Percentiles rank a stretch among this genome's conserved stretches.
Evolutionary conservation across 345 rosid species (phyloP).

Genomic region (Eucalyptus marginata): DNA sequence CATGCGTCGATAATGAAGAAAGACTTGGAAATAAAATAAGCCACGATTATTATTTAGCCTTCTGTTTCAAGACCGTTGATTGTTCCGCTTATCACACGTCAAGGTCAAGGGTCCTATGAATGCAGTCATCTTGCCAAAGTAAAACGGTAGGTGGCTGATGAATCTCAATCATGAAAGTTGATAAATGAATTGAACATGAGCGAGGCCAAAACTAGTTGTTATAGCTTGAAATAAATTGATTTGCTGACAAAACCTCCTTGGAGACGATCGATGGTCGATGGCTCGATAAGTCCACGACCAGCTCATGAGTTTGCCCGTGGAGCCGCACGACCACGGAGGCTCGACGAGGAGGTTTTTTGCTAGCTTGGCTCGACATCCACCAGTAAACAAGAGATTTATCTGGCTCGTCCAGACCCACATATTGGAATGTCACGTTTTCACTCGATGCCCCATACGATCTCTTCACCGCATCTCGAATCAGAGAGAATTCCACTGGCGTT

Average conservation of each 20-base stretch:
- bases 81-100: too few relatives aligned
- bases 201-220: too few relatives aligned
- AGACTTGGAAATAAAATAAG: too few relatives aligned
- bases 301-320: slow-evolving; percentile 35
- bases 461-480: slow-evolving; percentile 19
- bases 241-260: neutral
- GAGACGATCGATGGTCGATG: neutral
- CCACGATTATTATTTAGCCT: too few relatives aligned
- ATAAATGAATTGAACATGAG: too few relatives aligned
- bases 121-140: too few relatives aligned
- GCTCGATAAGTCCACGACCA: slow-evolving; percentile 29
- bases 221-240: too few relatives aligned
- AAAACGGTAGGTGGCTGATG: too few relatives aligned
- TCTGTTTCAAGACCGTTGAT: too few relatives aligned
- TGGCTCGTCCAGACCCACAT: slow-evolving; percentile 62
- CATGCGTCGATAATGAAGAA: too few relatives aligned
- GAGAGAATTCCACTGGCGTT: slow-evolving; percentile 36
- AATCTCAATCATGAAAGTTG: too few relatives aligned
- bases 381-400: slow-evolving; percentile 36
- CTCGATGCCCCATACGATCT: slow-evolving; percentile 20
- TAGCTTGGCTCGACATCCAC: slow-evolving; percentile 20
- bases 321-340: slow-evolving; percentile 51
- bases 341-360: slow-evolving; percentile 14
- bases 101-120: too few relatives aligned
- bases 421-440: slow-evolving; percentile 45